A percentile compares a stretch with the other conserved stretches of the same genome.
phyloP scores from a whole-genome alignment of 345 rosid species.

The Eucalyptus sideroxylon region DNA sequence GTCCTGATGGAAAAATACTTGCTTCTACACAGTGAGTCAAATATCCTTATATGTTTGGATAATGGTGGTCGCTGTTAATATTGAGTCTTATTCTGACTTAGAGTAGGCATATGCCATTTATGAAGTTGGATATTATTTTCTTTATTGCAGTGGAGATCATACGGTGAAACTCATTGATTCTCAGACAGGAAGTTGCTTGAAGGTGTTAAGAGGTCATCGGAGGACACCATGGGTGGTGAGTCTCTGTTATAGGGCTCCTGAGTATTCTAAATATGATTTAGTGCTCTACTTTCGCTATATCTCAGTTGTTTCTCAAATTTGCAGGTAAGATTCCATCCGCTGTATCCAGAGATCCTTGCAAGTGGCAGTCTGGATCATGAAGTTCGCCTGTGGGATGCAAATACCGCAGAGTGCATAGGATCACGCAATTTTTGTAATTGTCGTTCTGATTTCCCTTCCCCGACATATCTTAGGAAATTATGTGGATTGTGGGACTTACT shows the following conservation, averaged over 20 bases:
- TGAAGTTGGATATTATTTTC: neutral
- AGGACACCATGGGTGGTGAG: conserved; percentile 99
- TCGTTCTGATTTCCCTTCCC: neutral
- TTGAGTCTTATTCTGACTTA: neutral
- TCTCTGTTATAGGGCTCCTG: neutral
- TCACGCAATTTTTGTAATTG: conserved; percentile 57
- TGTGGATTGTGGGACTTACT: neutral
- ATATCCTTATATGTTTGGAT: neutral
- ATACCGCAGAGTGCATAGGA: conserved; percentile 55
- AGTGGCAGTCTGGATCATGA: conserved; percentile 79
- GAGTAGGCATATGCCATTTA: neutral
- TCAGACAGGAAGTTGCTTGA: conserved; percentile 82
- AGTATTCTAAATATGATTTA: neutral
- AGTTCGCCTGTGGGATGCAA: conserved; percentile 75
- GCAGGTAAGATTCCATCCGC: conserved; percentile 73
- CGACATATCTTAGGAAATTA: neutral
- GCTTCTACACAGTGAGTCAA: conserved; percentile 81
- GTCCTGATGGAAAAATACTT: conserved; percentile 65
- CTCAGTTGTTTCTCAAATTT: neutral
- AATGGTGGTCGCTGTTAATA: neutral
- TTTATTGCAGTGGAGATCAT: conserved; percentile 65
- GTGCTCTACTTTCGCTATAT: neutral
- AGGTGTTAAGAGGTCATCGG: conserved; percentile 88
- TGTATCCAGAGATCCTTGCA: conserved; percentile 50
- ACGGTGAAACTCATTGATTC: conserved; percentile 88